These are phyloP conservation scores for Rhodotorula toruloides DNA, from an alignment of 768 basidiomycete species.

Conservation along the genomic window DNA sequence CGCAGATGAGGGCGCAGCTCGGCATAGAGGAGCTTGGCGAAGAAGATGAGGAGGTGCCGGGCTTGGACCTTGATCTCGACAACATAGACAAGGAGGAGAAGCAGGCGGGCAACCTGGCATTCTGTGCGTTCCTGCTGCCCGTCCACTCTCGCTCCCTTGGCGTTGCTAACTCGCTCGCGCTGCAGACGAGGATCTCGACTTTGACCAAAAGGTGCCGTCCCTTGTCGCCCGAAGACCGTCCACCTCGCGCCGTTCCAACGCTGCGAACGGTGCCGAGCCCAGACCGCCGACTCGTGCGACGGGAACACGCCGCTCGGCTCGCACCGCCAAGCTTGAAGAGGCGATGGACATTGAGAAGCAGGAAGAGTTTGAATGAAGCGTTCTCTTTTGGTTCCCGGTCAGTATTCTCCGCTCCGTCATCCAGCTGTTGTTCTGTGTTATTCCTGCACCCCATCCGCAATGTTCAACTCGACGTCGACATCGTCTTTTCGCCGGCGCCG, in stretches of 20 bases:
- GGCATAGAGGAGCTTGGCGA: conserved; percentile 6
- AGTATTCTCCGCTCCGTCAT: no score
- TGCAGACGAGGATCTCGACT: conserved; percentile 35
- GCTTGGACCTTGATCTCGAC: conserved; percentile 36
- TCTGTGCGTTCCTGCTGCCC: conserved; percentile 14
- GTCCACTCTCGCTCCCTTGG: not conserved
- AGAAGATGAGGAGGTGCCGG: conserved; percentile 23
- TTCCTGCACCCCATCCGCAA: no score
- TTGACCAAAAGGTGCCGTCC: conserved; percentile 5
- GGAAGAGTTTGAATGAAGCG: not conserved
- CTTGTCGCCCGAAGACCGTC: not conserved
- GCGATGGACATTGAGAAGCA: conserved; percentile 20
- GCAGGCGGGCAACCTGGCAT: conserved; percentile 29
- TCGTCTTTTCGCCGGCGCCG: no score
- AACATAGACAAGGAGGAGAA: conserved; percentile 30
- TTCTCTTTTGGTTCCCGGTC: not conserved
- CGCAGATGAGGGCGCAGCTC: conserved; percentile 28
- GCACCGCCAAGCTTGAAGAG: not conserved
- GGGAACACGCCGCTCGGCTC: conserved; percentile 9
- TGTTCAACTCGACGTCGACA: no score
- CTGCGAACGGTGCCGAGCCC: not conserved
- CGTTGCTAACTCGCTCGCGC: not conserved
- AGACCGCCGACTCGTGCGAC: not conserved
- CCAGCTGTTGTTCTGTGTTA: no score
- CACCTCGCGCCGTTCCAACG: not conserved